phyloP scores from a whole-genome alignment of 495 filamentous ascomycete genomes.

The Tetracladium setigerum region DNA sequence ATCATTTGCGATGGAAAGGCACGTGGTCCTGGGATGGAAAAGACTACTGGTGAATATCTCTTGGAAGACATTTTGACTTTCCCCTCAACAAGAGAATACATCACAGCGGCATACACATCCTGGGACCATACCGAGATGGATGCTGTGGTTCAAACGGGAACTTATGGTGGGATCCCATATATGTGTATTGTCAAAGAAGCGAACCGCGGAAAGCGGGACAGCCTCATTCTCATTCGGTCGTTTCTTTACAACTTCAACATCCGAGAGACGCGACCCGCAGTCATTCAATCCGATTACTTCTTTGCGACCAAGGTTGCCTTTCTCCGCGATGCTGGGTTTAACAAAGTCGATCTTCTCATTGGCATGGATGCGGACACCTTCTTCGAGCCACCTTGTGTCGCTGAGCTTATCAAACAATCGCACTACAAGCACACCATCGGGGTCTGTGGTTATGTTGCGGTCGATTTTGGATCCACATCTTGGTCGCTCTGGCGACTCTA shows the following conservation, averaged over 20 bases:
- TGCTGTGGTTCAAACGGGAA: constrained; percentile 59
- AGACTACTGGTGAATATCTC: constrained; percentile 62
- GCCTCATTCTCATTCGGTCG: constrained; percentile 69
- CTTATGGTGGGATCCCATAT: constrained; percentile 56
- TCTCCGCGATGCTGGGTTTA: constrained; percentile 18
- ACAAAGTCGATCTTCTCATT: constrained; percentile 20
- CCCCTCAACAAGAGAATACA: constrained; percentile 34
- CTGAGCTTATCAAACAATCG: constrained; percentile 19
- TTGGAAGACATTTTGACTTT: constrained; percentile 61
- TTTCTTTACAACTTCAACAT: constrained; percentile 68
- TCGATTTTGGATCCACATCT: constrained; percentile 18
- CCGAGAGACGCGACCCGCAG: constrained; percentile 13
- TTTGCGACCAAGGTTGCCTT: constrained; percentile 20
- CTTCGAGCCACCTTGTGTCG: constrained; percentile 22
- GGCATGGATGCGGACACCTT: constrained; percentile 29
- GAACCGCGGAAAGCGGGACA: constrained; percentile 73
- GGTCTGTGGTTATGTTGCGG: constrained; percentile 25
- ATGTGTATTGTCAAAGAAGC: constrained; percentile 59
- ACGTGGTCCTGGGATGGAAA: constrained; percentile 65
- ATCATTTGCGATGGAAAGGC: constrained; percentile 72
- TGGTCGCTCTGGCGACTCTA: constrained; percentile 24
- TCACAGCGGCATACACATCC: too few relatives aligned
- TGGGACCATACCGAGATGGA: constrained; percentile 75
- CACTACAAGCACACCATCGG: constrained; percentile 20
- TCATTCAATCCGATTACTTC: constrained; percentile 22